Base-by-base conservation (phyloP, 495 filamentous ascomycete genomes). In the Penicillium cataractarum region DNA sequence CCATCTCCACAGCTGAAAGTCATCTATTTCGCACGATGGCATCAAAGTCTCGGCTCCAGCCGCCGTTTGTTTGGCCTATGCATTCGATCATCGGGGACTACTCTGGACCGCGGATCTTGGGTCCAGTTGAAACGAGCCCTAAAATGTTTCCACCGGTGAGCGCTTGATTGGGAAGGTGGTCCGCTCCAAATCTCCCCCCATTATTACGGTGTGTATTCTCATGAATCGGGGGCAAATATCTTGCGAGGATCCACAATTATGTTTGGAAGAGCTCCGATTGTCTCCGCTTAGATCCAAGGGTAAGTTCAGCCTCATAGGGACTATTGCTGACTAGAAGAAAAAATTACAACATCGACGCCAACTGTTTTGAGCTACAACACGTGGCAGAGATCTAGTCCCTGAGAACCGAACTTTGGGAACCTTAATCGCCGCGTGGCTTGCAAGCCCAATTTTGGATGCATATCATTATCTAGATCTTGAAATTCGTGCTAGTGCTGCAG, bases 121-220 rank as follows among this genome's bases (percentile, higher is more conserved):
- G 46, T 53, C 53, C 49, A 65, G 52, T n/a, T 60, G 62, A 60
- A 63, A 50, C 33, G 35, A 35, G 52, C 52, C 56, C 53, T 65
- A 55, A 48, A 35, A 13, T 54, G 31, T 35, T 22, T 21, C 22
- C 26, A 12, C 31, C 22, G 55, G 61, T 48, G 37, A 44, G n/a
- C 33, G 7, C 62, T 51, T 4, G 29, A 66, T 55, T 32, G 33
- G 60, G 52, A 42, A 57, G n/a, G 22, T 60, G 22, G 40, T 57
- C 60, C 56, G 39, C n/a, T 35, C 27, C 37, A 40, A n/a, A 50
- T 29, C 42, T 42, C 31, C 31, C 4, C 19, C 40, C 42, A 24
- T 46, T 12, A 22, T 22, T 22, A 46, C 21, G 19, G 21, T 21
- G n/a, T n/a, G n/a, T n/a, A 7, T 13, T 24, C 19, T 6, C 12